These are phyloP conservation scores for Botrytis tulipae DNA, from an alignment of 2,329 filamentous ascomycete genomes.

Conservation along the genomic window DNA sequence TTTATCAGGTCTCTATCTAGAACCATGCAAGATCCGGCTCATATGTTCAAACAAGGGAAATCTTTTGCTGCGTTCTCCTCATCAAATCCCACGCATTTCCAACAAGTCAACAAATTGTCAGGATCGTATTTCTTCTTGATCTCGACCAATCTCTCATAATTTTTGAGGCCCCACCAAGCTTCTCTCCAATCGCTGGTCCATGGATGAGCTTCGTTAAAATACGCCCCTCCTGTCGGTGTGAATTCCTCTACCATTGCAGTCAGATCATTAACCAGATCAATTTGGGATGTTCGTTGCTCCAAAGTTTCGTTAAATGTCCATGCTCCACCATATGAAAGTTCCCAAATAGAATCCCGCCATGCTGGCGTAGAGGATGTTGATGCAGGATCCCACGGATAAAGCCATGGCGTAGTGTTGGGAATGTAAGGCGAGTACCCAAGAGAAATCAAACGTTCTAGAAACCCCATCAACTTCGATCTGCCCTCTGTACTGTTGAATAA, in stretches of 20 bases:
- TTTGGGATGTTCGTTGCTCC: conserved; percentile 3
- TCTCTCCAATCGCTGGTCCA: conserved; percentile 27
- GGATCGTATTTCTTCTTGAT: conserved; percentile 32
- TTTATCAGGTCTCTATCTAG: background rate
- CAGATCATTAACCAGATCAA: conserved; percentile 8
- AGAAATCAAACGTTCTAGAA: conserved; percentile 21
- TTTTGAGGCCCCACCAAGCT: conserved; percentile 25
- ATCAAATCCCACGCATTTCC: conserved; percentile 29
- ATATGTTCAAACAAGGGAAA: conserved; percentile 22
- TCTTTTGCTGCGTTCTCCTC: conserved; percentile 16
- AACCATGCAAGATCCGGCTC: background rate
- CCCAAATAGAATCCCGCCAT: conserved; percentile 25
- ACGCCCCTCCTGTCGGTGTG: conserved; percentile 24
- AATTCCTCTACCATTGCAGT: conserved; percentile 12
- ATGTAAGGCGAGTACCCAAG: conserved; percentile 24
- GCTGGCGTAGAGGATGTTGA: conserved; percentile 28
- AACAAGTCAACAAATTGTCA: conserved; percentile 25
- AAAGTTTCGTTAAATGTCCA: conserved; percentile 22
- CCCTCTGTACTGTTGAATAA: conserved; percentile 19
- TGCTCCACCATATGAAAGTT: conserved; percentile 16
- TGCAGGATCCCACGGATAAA: conserved; percentile 21
- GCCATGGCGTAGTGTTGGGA: conserved; percentile 23
- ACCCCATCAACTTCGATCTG: conserved; percentile 15
- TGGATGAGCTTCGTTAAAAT: conserved; percentile 28
- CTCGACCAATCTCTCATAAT: conserved; percentile 24